Base-by-base conservation (phyloP, 345 rosid species). In the Heritiera fomes region DNA sequence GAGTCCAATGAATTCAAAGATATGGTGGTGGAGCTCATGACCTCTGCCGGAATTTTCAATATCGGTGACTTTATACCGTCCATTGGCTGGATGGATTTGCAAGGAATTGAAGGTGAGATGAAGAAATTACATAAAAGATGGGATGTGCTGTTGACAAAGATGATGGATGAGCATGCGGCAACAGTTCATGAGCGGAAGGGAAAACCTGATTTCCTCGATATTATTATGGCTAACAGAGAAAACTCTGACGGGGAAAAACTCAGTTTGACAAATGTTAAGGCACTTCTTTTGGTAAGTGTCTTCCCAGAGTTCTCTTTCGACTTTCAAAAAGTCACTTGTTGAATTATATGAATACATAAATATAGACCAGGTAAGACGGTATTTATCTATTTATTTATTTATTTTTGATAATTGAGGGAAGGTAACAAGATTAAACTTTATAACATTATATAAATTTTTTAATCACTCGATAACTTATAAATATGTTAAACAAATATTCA, bases 11-110 rank as follows among this genome's bases (percentile, higher is more conserved):
- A 86, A 87, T 87, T 91, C 58, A 89, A 87, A 63, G 88, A 88
- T 75, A 87, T 89, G 87, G 93, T 91, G 75, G 90, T 88, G 81
- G 91, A 91, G 76, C 85, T 87, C 15, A 87, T 91, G 90, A 88
- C 91, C 0, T 61, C 85, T 0, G 90, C 88, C 0, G 90, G 93
- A 0, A 53, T 32, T 38, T 88, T 89, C 81, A 91, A 89, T 7
- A 78, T 89, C 40, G 91, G 95, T 0, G 91, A 91, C 59, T 91
- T 88, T 32, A 80, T 91, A 8, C 91, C 93, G 8, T 80, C 87
- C 11, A 83, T 91, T 32, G 86, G 84, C 0, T 91, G 93, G 91
- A 80, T 89, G 91, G 95, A 91, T 78, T 76, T 89, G 68, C 93
- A 91, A 72, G 87, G 95, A 63, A 87, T 91, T 4, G 91, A 83